Percentiles rank a stretch among this genome's conserved stretches.
These are phyloP conservation scores for Saccharata proteae DNA, from an alignment of 2,329 filamentous ascomycete species.

Conservation along the genomic window DNA sequence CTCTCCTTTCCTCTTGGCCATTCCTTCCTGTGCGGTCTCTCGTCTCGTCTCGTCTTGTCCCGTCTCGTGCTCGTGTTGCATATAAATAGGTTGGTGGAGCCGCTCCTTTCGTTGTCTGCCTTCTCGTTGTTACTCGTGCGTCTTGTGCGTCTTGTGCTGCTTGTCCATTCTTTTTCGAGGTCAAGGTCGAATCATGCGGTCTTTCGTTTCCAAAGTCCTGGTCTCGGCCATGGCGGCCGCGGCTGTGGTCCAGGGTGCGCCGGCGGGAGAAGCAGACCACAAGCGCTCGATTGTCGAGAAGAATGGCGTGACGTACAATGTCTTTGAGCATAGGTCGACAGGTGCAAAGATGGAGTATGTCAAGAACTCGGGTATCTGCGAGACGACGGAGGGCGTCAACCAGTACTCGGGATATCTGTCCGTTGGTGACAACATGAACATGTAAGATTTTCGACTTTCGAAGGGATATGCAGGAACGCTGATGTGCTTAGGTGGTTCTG, in stretches of 20 bases:
- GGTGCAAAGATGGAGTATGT: constrained; percentile 18
- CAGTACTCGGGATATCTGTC: constrained; percentile 27
- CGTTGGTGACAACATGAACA: constrained; percentile 22
- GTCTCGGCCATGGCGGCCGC: constrained; percentile 10
- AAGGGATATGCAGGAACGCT: too few species aligned
- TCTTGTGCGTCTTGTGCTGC: constrained; percentile 4
- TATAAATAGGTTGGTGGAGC: too few species aligned
- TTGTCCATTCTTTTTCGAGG: constrained; percentile 11
- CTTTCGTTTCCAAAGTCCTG: constrained; percentile 11
- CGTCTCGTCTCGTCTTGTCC: background rate
- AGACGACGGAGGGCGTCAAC: constrained; percentile 21
- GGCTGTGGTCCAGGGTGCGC: constrained; percentile 11
- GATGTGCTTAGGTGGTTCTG: too few species aligned
- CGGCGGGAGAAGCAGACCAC: constrained; percentile 10
- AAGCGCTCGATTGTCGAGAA: constrained; percentile 16
- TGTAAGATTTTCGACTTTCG: constrained; percentile 12
- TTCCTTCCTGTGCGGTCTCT: constrained; percentile 2
- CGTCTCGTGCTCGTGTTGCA: background rate
- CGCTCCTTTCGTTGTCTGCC: background rate
- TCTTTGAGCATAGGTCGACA: constrained; percentile 19
- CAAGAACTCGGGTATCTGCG: constrained; percentile 25
- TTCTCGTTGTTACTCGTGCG: background rate
- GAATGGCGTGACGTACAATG: constrained; percentile 15
- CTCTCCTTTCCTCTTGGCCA: background rate
- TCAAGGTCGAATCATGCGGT: constrained; percentile 13